phyloP scores from a whole-genome alignment of 352 stramenopile species.

The Pythium periplocum region DNA sequence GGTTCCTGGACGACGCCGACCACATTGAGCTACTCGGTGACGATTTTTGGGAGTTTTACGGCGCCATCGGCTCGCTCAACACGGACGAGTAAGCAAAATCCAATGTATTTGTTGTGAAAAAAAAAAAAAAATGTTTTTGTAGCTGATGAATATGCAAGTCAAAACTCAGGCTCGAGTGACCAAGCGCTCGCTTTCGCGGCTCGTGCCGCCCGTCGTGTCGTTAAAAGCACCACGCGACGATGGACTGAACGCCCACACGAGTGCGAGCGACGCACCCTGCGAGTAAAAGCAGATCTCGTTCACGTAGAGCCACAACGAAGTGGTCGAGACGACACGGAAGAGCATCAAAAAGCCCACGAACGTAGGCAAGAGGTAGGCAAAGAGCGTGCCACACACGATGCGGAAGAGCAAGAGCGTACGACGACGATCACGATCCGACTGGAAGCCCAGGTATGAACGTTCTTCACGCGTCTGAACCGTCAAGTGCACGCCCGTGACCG shows the following conservation, averaged over 20 bases:
- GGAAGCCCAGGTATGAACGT: constrained; percentile 17
- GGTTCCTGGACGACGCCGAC: constrained; percentile 45
- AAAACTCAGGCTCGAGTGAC: not conserved
- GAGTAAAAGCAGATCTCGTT: constrained; percentile 36
- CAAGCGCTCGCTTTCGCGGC: constrained; percentile 15
- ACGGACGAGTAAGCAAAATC: constrained; percentile 16
- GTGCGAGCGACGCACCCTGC: constrained; percentile 22
- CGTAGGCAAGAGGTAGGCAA: constrained; percentile 15
- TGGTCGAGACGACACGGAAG: constrained; percentile 10
- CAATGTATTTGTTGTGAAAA: not conserved
- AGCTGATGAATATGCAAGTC: no score
- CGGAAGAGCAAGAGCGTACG: constrained; percentile 9
- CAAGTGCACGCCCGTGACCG: constrained; percentile 16
- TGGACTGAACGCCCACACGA: constrained; percentile 29
- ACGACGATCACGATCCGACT: constrained; percentile 23
- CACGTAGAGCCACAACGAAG: constrained; percentile 20
- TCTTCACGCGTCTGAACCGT: constrained; percentile 16
- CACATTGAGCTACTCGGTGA: constrained; percentile 65
- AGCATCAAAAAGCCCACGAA: constrained; percentile 14
- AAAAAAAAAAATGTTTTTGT: not conserved
- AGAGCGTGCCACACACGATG: constrained; percentile 7
- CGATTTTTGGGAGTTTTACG: constrained; percentile 83
- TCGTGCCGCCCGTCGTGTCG: constrained; percentile 1
- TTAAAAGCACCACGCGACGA: constrained; percentile 14
- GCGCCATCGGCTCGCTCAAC: constrained; percentile 56